Evolutionary conservation across 306 rosid genomes (phyloP).

Genomic region (cucumber (Cucumis sativus)): Cucumber_9930_V3 NC_026655.2:6669501-6670000

Average conservation of each 20-base stretch:
- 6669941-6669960: neutral
- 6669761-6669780: neutral
- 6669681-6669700: neutral
- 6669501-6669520: conserved; percentile 15
- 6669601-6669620: neutral
- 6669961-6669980: neutral
- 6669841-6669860: neutral
- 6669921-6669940: neutral
- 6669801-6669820: neutral
- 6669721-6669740: neutral
- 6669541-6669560: neutral
- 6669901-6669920: neutral
- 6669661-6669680: neutral
- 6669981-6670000: neutral
- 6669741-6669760: neutral
- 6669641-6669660: neutral
- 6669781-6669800: neutral
- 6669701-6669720: neutral
- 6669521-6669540: neutral
- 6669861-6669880: neutral
- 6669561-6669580: neutral
- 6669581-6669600: neutral
- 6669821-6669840: neutral
- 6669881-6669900: neutral
- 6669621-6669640: neutral